A percentile compares a stretch with the other conserved stretches of the same genome.
These are phyloP conservation scores for Plantago ovata DNA, from an alignment of 257 asterid genomes.

Conservation along the genomic window DNA sequence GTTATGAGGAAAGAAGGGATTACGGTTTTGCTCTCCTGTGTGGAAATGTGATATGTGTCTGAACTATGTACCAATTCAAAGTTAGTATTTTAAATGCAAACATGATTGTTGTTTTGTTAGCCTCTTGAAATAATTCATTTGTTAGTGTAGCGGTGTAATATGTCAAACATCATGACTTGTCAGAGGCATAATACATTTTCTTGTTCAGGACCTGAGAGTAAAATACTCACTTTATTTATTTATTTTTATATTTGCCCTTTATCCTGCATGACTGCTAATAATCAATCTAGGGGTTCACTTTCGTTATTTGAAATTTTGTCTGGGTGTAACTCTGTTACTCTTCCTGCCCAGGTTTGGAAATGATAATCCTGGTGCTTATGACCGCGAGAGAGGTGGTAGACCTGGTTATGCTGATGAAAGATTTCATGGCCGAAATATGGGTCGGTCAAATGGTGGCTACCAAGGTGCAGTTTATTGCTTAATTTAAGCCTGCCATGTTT, in stretches of 20 bases:
- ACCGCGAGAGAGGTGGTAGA: slow-evolving; percentile 83
- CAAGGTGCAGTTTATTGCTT: slow-evolving; percentile 47
- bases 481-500: not conserved
- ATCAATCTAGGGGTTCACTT: not conserved
- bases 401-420: slow-evolving; percentile 86
- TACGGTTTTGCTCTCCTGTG: too few relatives aligned
- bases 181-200: too few relatives aligned
- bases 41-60: too few relatives aligned
- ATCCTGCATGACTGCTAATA: not conserved
- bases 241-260: not conserved
- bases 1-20: too few relatives aligned
- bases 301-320: not conserved
- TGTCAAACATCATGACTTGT: too few relatives aligned
- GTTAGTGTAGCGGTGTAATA: too few relatives aligned
- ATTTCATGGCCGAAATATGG: slow-evolving; percentile 76
- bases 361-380: slow-evolving; percentile 75
- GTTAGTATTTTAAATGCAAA: too few relatives aligned
- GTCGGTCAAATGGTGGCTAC: slow-evolving; percentile 76
- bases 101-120: too few relatives aligned
- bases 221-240: too few relatives aligned
- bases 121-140: too few relatives aligned
- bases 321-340: slow-evolving; percentile 2
- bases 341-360: slow-evolving; percentile 57
- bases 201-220: too few relatives aligned
- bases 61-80: too few relatives aligned